phyloP scores from a whole-genome alignment of 208 protist species.

The Novymonas esmeraldas region DNA sequence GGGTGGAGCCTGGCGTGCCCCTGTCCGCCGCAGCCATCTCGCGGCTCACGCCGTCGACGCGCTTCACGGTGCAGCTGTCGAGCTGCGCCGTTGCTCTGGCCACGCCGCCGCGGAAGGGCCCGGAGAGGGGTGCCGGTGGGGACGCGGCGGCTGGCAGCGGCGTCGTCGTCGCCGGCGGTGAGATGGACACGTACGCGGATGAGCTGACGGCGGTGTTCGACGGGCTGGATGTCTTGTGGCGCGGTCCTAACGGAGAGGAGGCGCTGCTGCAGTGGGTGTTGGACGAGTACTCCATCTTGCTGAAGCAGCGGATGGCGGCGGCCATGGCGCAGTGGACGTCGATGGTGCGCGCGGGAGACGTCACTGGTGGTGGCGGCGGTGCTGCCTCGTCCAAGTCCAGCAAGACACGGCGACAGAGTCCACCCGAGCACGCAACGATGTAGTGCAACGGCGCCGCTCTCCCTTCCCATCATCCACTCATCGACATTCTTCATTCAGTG shows the following conservation, averaged over 20 bases:
- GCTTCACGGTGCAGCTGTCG: slow-evolving; percentile 15
- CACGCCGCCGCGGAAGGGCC: slow-evolving; percentile 2
- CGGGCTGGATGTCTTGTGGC: slow-evolving; percentile 62
- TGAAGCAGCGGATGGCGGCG: slow-evolving; percentile 30
- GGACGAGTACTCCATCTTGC: slow-evolving; percentile 40
- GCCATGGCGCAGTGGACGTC: slow-evolving; percentile 20
- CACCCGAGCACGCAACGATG: background rate
- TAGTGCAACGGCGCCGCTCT: background rate
- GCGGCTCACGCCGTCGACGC: slow-evolving; percentile 17
- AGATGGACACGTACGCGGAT: background rate
- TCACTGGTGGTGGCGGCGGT: background rate
- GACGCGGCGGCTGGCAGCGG: background rate
- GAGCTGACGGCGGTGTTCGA: slow-evolving; percentile 25
- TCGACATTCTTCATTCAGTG: no score
- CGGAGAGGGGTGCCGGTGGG: background rate
- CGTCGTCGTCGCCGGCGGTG: background rate
- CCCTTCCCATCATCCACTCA: background rate
- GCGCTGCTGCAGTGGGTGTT: slow-evolving; percentile 48
- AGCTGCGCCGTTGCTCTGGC: slow-evolving; percentile 13
- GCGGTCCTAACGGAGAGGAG: slow-evolving; percentile 44
- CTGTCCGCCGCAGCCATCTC: slow-evolving; percentile 19
- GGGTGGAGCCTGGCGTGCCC: background rate
- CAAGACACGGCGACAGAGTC: background rate
- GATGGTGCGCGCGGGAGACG: slow-evolving; percentile 9
- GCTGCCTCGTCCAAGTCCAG: slow-evolving; percentile 9